Evolutionary conservation across 345 rosid genomes (phyloP), one percentile per base, ranked within the genome.

Genomic region (Luvunga scandens): DNA sequence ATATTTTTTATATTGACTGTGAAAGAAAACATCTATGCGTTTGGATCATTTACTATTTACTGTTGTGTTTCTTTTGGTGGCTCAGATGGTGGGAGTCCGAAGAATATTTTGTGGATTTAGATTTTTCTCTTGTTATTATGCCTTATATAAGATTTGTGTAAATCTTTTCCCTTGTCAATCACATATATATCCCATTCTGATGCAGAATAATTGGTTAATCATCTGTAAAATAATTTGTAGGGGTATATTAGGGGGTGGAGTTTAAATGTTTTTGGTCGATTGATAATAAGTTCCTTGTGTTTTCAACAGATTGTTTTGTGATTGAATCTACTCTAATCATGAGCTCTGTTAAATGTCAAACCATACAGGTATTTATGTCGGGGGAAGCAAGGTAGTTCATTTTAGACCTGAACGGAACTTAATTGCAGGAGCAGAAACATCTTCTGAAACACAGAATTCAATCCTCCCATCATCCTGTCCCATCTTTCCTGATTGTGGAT

Each of bases 361-460:
- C 69, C 39, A 19, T 78, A 78, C 76, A 96, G 99, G 98, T 42
- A 90, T 96, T 56, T 96, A 83, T 88, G 98, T 96, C 22, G 99
- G 99, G 69, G 99, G 98, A 83, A 91, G 94, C 92, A 96, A 96
- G 86, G 97, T 96, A 80, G 98, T 96, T 77, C 99, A 94, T 75
- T 96, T 96, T 86, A 90, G 90, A 77, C 98, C 98, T 39, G 90
- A 92, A 73, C 79, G 74, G 22, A 87, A 83, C 68, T 67, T 85
- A 27, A 77, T 85, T 81, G 78, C 88, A 61, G 81, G 82, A 70
- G 70, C 53, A 2, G 87, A 79, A 59, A 31, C 86, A 57, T 83
- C 91, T 73, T 78, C 87, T 30, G 88, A 86, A 45, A 22, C 80
- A 69, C 67, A 82, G 66, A 90, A 87, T 72, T 69, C 92, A 42